Conservation (phyloP, 805 yeast species). For the Cyberlindnera maclurae region DNA sequence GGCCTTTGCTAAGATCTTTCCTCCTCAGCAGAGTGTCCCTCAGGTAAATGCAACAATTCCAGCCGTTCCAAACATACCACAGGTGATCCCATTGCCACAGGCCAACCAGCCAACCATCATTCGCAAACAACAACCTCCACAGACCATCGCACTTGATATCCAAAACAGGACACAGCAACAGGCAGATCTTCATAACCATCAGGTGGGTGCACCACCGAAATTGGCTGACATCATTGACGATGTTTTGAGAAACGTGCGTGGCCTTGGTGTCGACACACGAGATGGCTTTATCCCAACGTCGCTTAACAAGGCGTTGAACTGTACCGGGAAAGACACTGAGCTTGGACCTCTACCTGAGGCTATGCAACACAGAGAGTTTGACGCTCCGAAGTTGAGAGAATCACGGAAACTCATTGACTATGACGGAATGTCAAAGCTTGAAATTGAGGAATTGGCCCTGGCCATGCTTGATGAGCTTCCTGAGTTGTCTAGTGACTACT, state of each 20-base stretch:
- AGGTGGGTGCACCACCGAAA: conserved; percentile 15
- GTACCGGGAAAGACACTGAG: conserved; percentile 42
- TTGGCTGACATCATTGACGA: conserved; percentile 24
- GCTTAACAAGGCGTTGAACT: conserved; percentile 36
- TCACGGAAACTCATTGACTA: conserved; percentile 67
- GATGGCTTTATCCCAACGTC: conserved; percentile 33
- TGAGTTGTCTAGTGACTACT: conserved; percentile 82
- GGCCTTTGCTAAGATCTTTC: conserved; percentile 73
- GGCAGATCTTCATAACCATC: conserved; percentile 8
- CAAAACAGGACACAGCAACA: not conserved
- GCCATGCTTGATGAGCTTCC: conserved; percentile 87
- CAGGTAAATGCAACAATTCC: conserved; percentile 4
- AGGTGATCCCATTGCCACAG: conserved; percentile 6
- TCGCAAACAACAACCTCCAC: conserved; percentile 8
- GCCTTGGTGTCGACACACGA: conserved; percentile 28
- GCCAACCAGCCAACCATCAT: not conserved
- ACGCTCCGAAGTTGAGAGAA: conserved; percentile 84
- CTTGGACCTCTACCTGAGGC: conserved; percentile 79
- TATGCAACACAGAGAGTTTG: conserved; percentile 61
- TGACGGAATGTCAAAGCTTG: conserved; percentile 44
- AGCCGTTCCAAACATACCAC: conserved; percentile 4
- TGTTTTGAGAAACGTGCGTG: conserved; percentile 23
- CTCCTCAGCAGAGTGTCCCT: conserved; percentile 18
- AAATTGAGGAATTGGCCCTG: conserved; percentile 73
- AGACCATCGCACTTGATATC: not conserved